These are phyloP conservation scores for Phytophthora constricta DNA, from an alignment of 352 stramenopile genomes.

Conservation along the genomic window DNA sequence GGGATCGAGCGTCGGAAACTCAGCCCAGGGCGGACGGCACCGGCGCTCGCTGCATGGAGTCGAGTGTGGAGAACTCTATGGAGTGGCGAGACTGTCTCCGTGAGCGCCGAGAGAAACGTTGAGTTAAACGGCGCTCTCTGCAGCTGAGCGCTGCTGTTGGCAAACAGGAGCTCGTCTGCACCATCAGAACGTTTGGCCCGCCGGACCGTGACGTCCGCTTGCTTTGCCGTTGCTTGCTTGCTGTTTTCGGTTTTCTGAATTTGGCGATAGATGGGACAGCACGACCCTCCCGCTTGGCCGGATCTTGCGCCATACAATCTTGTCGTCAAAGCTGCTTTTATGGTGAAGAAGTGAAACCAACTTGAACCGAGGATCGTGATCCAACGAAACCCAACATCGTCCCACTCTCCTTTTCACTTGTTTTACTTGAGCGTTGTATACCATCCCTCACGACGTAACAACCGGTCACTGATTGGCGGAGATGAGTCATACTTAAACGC, in stretches of 20 bases:
- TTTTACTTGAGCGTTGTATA: background rate
- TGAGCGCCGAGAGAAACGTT: background rate
- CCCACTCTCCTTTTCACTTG: background rate
- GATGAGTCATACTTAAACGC: background rate
- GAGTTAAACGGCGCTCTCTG: background rate
- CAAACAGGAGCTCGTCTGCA: background rate
- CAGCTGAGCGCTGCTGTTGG: background rate
- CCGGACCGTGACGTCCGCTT: too few relatives aligned
- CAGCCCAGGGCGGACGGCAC: background rate
- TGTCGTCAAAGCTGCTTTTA: conserved; percentile 19
- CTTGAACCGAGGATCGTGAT: background rate
- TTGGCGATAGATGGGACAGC: too few relatives aligned
- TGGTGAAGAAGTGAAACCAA: conserved; percentile 23
- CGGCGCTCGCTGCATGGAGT: too few relatives aligned
- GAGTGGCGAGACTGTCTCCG: too few relatives aligned
- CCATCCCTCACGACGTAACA: background rate
- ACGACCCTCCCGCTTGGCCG: conserved; percentile 24
- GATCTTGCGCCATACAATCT: conserved; percentile 12
- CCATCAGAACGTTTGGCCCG: conserved; percentile 1
- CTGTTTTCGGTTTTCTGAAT: conserved; percentile 1
- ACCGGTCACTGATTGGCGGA: background rate
- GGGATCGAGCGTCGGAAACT: conserved; percentile 1
- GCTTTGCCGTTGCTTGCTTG: background rate
- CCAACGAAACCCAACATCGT: background rate
- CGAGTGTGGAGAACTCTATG: too few relatives aligned